Base-by-base conservation (phyloP, 2,329 filamentous ascomycete genomes). In the Diaporthe nobilis region DNA sequence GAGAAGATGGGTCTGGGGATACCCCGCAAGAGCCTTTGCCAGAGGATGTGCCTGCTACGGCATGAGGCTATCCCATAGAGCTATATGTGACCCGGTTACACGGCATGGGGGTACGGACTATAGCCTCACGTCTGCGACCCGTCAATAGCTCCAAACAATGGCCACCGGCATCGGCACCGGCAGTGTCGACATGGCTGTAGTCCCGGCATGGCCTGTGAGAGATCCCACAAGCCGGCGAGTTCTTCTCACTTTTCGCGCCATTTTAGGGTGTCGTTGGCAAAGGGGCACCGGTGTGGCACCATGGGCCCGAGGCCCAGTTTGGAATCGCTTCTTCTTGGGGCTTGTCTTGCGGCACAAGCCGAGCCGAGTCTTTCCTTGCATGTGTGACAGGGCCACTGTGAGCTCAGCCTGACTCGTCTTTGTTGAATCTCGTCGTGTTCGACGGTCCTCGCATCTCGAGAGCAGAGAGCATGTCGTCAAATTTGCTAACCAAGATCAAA, bases 191-290 rank as follows among this genome's bases (percentile, higher is more conserved):
- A 51, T 53, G 28, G 58, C 34, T 51, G 15, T 20, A 15, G 39
- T 28, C 57, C 31, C 17, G 22, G 9, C 34, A 61, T n/a, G 22
- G 57, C 31, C 34, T 37, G 31, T 55, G 49, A 51, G 9, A 17
- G 2, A 37, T 1, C 4, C 58, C n/a, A 37, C 22, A 13, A 13
- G 61, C 61, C 22, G 4, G 25, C 61, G n/a, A 67, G 3, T 44
- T 2, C 22, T 53, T 68, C 65, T 68, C 65, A 53, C 22, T 55
- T 55, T 55, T 55, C 49, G n/a, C 65, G 17, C 65, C 65, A 70
- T 70, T 55, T 70, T 70, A 70, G 49, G 47, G 65, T 13, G 37
- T 70, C 34, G 65, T 53, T 68, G 31, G 47, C 65, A 68, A 68
- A 42, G 51, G 20, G 61, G 28, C 51, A 67, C 42, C 61, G 61